phyloP scores from a whole-genome alignment of 331 rosid genomes.

The Stylosanthes scabra region DNA sequence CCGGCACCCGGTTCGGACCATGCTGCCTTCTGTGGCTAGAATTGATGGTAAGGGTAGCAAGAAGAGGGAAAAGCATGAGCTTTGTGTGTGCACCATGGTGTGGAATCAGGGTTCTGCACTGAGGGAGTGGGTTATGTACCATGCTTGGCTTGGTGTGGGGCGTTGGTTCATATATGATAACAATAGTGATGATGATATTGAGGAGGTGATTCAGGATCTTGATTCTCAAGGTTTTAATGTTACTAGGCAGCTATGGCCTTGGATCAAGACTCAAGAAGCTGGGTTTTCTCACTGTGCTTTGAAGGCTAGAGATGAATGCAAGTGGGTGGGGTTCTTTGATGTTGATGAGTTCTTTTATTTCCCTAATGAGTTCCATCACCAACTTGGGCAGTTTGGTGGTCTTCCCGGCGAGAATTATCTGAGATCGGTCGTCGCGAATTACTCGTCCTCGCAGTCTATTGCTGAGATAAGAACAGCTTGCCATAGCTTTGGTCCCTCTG shows the following conservation, averaged over 20 bases:
- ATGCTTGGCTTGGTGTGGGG: slow-evolving; percentile 92
- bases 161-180: slow-evolving; percentile 96
- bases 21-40: slow-evolving; percentile 74
- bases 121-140: slow-evolving; percentile 92
- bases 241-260: slow-evolving; percentile 82
- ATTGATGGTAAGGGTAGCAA: slow-evolving; percentile 31
- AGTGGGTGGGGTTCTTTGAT: slow-evolving; percentile 96
- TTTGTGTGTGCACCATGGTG: slow-evolving; percentile 92
- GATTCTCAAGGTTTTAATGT: slow-evolving; percentile 64
- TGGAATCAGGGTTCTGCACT: slow-evolving; percentile 95
- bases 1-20: slow-evolving; percentile 43
- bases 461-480: slow-evolving; percentile 89
- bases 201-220: slow-evolving; percentile 64
- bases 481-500: slow-evolving; percentile 95
- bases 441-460: slow-evolving; percentile 53
- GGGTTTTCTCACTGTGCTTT: slow-evolving; percentile 95
- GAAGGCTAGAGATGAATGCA: slow-evolving; percentile 82
- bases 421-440: slow-evolving; percentile 56
- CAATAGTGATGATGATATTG: slow-evolving; percentile 86
- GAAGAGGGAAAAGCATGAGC: slow-evolving; percentile 53
- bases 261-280: slow-evolving; percentile 97
- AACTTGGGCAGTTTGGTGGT: slow-evolving; percentile 12
- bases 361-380: slow-evolving; percentile 52
- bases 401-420: slow-evolving; percentile 68
- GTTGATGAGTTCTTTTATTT: slow-evolving; percentile 94